Evolutionary conservation across 371 early-diverging fungal genomes (phyloP).

Genomic region (Circinella umbellata): DNA sequence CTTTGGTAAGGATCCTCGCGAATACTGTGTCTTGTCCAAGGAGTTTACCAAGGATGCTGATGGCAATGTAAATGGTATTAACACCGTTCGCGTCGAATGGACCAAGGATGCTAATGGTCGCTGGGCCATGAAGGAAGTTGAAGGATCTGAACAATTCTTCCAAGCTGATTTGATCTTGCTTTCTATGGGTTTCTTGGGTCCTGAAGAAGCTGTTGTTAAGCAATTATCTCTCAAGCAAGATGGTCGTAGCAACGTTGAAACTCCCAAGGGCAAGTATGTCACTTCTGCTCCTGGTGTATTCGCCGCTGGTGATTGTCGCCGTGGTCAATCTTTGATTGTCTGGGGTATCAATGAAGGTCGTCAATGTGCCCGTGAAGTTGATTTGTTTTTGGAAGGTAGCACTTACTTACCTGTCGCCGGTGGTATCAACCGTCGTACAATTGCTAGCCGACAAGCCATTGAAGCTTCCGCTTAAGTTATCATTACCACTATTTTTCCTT

Average conservation of each 20-base stretch:
- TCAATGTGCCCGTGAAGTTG: slow-evolving; percentile 93
- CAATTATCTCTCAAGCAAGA: slow-evolving; percentile 81
- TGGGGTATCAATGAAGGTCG: slow-evolving; percentile 98
- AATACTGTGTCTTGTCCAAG: slow-evolving; percentile 92
- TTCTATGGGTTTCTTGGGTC: slow-evolving; percentile 97
- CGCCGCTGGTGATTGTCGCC: slow-evolving; percentile 96
- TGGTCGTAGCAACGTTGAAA: slow-evolving; percentile 79
- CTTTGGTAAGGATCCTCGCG: slow-evolving; percentile 93
- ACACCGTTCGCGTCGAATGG: slow-evolving; percentile 96
- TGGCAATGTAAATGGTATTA: slow-evolving; percentile 87
- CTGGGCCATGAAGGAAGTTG: slow-evolving; percentile 90
- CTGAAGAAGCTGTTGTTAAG: slow-evolving; percentile 84
- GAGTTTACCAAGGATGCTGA: slow-evolving; percentile 89
- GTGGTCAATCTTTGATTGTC: slow-evolving; percentile 94
- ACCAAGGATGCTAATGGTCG: slow-evolving; percentile 76
- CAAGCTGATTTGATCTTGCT: slow-evolving; percentile 89
- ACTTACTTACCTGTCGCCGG: slow-evolving; percentile 73
- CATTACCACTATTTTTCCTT: background rate
- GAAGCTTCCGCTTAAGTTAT: slow-evolving; percentile 11
- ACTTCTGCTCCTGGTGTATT: slow-evolving; percentile 85
- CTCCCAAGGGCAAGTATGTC: slow-evolving; percentile 75
- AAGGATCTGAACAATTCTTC: slow-evolving; percentile 84
- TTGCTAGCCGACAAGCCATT: background rate
- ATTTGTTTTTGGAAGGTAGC: slow-evolving; percentile 77
- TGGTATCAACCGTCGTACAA: slow-evolving; percentile 62